These are phyloP conservation scores for Pneumocystis sp. DNA, from an alignment of 1,139 yeast genomes.

Conservation along the genomic window DNA sequence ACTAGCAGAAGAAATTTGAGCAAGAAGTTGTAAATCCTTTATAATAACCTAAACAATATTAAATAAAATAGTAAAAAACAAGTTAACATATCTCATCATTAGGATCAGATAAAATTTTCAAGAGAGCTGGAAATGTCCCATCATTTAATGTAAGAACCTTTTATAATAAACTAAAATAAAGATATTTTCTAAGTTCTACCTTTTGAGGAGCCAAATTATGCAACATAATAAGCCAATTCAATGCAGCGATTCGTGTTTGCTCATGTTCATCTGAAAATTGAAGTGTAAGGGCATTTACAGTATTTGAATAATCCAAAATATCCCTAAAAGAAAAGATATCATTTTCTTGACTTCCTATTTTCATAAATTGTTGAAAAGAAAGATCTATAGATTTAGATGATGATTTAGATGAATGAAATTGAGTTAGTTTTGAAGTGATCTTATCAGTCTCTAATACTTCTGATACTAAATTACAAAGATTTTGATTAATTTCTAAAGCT, in stretches of 20 bases:
- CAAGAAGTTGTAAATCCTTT: slow-evolving; percentile 58
- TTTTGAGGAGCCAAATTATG: slow-evolving; percentile 42
- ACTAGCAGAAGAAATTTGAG: slow-evolving; percentile 63
- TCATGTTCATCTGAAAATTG: slow-evolving; percentile 61
- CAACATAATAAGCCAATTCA: slow-evolving; percentile 82
- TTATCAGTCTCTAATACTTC: slow-evolving; percentile 19
- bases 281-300: slow-evolving; percentile 44
- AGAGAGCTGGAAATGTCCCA: slow-evolving; percentile 58
- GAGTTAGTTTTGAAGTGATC: background rate
- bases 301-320: slow-evolving; percentile 40
- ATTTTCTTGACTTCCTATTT: slow-evolving; percentile 10
- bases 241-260: slow-evolving; percentile 64
- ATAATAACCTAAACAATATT: slow-evolving; percentile 39
- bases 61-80: background rate
- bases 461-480: slow-evolving; percentile 34
- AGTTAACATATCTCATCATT: slow-evolving; percentile 38
- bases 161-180: background rate
- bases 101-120: slow-evolving; percentile 72
- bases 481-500: slow-evolving; percentile 40
- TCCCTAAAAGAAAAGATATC: slow-evolving; percentile 13
- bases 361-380: background rate
- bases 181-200: background rate
- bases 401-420: background rate
- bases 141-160: slow-evolving; percentile 43
- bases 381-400: background rate